Conservation (phyloP, 306 rosid genomes). For the Fragaria ananassa region DNA sequence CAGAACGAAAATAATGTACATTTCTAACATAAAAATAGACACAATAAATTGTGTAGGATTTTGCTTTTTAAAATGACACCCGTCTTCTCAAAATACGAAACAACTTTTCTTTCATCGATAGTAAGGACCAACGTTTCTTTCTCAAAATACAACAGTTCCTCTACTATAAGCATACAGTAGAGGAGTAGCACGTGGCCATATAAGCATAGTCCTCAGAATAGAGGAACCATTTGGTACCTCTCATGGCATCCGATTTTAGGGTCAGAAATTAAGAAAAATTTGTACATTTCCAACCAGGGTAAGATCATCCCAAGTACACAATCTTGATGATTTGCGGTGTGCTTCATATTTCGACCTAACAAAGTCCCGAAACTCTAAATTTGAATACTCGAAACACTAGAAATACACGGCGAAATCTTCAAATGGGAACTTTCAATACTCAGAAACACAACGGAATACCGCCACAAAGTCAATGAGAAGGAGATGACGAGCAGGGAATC, state of each 20-base stretch:
- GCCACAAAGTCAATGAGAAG: neutral
- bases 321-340: neutral
- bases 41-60: too few relatives aligned
- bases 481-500: neutral
- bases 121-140: too few relatives aligned
- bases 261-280: neutral
- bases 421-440: neutral
- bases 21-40: too few relatives aligned
- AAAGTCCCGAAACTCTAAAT: neutral
- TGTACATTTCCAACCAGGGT: neutral
- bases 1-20: too few relatives aligned
- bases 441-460: neutral
- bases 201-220: neutral
- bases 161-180: too few relatives aligned
- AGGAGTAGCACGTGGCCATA: too few relatives aligned
- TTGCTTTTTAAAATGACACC: too few relatives aligned
- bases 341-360: neutral
- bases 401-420: neutral
- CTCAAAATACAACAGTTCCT: too few relatives aligned
- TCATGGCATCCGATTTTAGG: neutral
- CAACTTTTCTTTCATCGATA: too few relatives aligned
- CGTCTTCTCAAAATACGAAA: too few relatives aligned
- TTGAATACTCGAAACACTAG: too few relatives aligned
- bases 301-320: neutral
- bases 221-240: neutral